phyloP scores from a whole-genome alignment of 768 basidiomycete species.

The Lepiota brunneoincarnata region DNA sequence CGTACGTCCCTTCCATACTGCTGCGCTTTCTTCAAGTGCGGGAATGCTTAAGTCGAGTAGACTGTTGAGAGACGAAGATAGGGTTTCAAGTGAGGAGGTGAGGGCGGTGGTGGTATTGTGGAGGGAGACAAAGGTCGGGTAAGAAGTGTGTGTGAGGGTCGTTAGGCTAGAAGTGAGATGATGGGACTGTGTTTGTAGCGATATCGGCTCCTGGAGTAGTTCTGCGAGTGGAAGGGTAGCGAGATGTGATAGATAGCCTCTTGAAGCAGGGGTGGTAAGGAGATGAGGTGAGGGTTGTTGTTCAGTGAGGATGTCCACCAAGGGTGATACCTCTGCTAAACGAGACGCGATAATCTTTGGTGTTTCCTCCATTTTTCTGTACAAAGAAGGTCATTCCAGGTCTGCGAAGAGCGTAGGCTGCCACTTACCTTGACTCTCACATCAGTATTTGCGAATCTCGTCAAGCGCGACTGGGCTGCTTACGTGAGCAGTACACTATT shows the following conservation, averaged over 20 bases:
- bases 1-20: conserved; percentile 70
- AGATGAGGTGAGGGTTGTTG: conserved; percentile 19
- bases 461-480: no score
- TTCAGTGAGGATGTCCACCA: conserved; percentile 30
- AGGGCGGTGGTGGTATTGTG: conserved; percentile 78
- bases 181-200: conserved; percentile 80
- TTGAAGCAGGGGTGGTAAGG: conserved; percentile 27
- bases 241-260: conserved; percentile 63
- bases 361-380: conserved; percentile 11
- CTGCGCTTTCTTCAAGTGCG: conserved; percentile 69
- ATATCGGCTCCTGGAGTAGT: conserved; percentile 70
- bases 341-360: conserved; percentile 22
- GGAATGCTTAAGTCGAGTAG: conserved; percentile 71
- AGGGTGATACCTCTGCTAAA: conserved; percentile 27
- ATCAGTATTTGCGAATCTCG: not conserved
- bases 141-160: conserved; percentile 86
- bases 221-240: conserved; percentile 63
- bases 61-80: conserved; percentile 70
- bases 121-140: conserved; percentile 88
- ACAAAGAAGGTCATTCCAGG: not conserved
- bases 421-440: not conserved
- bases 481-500: no score
- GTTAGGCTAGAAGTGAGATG: conserved; percentile 88
- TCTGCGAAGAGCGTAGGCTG: not conserved
- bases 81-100: conserved; percentile 65